These are phyloP conservation scores for Hericium erinaceus DNA, from an alignment of 768 basidiomycete species.

Conservation along the genomic window DNA sequence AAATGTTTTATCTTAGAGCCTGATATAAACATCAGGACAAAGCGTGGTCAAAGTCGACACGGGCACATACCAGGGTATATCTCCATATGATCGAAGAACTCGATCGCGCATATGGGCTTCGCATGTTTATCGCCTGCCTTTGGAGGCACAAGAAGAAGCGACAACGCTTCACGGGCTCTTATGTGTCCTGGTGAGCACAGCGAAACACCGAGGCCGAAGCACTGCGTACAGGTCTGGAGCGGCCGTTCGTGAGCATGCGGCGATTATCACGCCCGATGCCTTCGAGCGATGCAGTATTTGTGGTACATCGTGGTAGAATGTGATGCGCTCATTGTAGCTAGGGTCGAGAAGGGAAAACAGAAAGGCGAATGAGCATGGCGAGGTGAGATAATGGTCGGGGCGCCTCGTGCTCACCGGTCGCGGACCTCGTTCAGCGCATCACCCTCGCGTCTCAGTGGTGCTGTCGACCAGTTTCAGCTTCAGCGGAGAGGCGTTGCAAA, in stretches of 20 bases:
- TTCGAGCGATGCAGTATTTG: constrained; percentile 55
- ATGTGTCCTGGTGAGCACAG: background rate
- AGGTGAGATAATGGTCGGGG: background rate
- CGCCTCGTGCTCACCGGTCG: constrained; percentile 30
- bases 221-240: constrained; percentile 56
- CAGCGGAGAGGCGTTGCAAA: no score
- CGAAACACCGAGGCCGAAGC: background rate
- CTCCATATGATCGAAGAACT: constrained; percentile 62
- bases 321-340: constrained; percentile 47
- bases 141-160: constrained; percentile 45
- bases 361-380: background rate
- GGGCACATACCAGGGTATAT: constrained; percentile 56
- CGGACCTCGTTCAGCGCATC: constrained; percentile 38
- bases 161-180: constrained; percentile 73
- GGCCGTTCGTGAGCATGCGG: constrained; percentile 66
- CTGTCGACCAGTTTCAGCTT: constrained; percentile 19
- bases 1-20: constrained; percentile 82
- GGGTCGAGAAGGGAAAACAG: background rate
- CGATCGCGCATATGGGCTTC: constrained; percentile 36
- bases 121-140: constrained; percentile 22
- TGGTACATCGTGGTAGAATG: constrained; percentile 73
- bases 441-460: constrained; percentile 42
- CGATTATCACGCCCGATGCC: constrained; percentile 41
- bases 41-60: no score
- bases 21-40: constrained; percentile 15